Evolutionary conservation across 306 rosid genomes (phyloP).

Genomic region (Prunus salicina): DNA sequence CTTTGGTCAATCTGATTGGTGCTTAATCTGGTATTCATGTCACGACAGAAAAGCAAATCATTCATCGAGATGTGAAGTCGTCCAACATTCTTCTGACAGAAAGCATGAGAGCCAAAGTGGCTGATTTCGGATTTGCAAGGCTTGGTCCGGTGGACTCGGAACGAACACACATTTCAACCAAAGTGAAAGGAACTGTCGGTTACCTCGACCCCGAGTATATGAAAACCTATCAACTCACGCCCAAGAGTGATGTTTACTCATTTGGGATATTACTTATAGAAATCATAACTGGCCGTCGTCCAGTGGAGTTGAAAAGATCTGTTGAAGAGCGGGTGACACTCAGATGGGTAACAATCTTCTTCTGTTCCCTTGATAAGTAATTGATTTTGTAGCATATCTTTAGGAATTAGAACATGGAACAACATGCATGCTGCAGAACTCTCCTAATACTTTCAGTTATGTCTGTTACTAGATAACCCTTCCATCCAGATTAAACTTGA

Average conservation of each 20-base stretch:
- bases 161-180: slow-evolving; percentile 88
- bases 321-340: slow-evolving; percentile 78
- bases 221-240: slow-evolving; percentile 91
- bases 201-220: slow-evolving; percentile 97
- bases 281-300: slow-evolving; percentile 85
- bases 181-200: slow-evolving; percentile 99
- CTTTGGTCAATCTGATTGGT: slow-evolving; percentile 6
- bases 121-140: slow-evolving; percentile 98
- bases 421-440: no score
- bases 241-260: slow-evolving; percentile 95
- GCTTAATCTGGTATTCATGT: slow-evolving; percentile 30
- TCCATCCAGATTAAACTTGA: neutral
- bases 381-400: no score
- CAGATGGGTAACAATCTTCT: slow-evolving; percentile 67
- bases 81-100: slow-evolving; percentile 98
- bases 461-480: neutral
- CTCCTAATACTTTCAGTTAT: neutral
- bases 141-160: slow-evolving; percentile 69
- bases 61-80: slow-evolving; percentile 95
- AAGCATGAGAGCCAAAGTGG: slow-evolving; percentile 94
- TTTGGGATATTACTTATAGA: slow-evolving; percentile 89
- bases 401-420: no score
- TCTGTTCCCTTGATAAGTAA: slow-evolving; percentile 14
- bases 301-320: slow-evolving; percentile 73
- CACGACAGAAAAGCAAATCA: slow-evolving; percentile 78